Evolutionary conservation across 192 early-diverging fungal species (phyloP).

Genomic region (Thamnidium elegans): DNA sequence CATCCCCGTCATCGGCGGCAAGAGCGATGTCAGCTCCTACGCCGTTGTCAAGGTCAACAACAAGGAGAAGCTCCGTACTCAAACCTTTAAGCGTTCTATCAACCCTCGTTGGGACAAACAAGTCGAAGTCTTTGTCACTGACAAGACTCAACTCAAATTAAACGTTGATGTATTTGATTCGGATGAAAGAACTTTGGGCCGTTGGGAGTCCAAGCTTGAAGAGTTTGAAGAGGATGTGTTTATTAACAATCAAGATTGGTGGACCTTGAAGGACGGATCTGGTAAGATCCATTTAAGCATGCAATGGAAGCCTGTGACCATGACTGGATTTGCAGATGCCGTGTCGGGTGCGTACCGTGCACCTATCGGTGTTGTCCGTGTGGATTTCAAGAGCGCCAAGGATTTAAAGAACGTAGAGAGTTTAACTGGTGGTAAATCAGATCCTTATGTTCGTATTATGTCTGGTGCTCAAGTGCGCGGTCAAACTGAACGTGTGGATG

Average conservation of each 20-base stretch:
- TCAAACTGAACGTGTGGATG: constrained; percentile 76
- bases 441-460: constrained; percentile 85
- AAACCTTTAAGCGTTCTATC: constrained; percentile 65
- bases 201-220: constrained; percentile 32
- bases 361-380: constrained; percentile 78
- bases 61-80: constrained; percentile 50
- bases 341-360: constrained; percentile 45
- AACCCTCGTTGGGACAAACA: constrained; percentile 80
- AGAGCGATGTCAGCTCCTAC: constrained; percentile 42
- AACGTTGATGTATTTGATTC: constrained; percentile 56
- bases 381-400: constrained; percentile 72
- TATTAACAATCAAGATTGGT: constrained; percentile 46
- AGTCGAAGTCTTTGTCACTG: constrained; percentile 69
- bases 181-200: constrained; percentile 40
- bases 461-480: constrained; percentile 61
- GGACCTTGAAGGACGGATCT: constrained; percentile 35
- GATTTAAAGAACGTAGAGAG: constrained; percentile 84
- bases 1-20: constrained; percentile 36
- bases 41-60: constrained; percentile 58
- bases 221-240: constrained; percentile 30
- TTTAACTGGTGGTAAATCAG: constrained; percentile 76
- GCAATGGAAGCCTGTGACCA: constrained; percentile 77
- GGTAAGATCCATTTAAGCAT: constrained; percentile 42
- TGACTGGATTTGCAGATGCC: constrained; percentile 52
- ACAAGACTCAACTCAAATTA: constrained; percentile 59